These are phyloP conservation scores for Chaetomium olivaceum DNA, from an alignment of 2,329 filamentous ascomycete species.

Conservation along the genomic window DNA sequence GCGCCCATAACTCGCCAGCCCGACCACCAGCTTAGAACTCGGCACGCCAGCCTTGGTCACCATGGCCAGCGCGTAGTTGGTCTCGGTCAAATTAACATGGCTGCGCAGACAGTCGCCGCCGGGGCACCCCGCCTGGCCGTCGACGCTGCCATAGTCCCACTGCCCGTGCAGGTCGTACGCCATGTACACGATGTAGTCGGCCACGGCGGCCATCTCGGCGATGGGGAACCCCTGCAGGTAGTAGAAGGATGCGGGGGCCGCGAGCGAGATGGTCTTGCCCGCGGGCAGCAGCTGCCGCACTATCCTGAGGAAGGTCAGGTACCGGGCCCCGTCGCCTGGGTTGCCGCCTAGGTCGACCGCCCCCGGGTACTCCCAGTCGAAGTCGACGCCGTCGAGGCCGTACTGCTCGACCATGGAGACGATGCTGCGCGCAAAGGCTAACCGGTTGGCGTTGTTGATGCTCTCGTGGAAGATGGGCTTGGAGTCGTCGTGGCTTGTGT, in stretches of 20 bases:
- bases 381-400: constrained; percentile 44
- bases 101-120: constrained; percentile 30
- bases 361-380: constrained; percentile 45
- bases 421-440: constrained; percentile 40
- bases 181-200: constrained; percentile 43
- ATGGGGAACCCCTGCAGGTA: constrained; percentile 38
- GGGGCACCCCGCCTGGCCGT: constrained; percentile 31
- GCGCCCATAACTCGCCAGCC: constrained; percentile 28
- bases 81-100: constrained; percentile 24
- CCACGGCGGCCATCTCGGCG: constrained; percentile 25
- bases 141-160: constrained; percentile 36
- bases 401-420: constrained; percentile 43
- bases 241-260: constrained; percentile 35
- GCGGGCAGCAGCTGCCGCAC: constrained; percentile 3
- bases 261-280: constrained; percentile 26
- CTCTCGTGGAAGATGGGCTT: constrained; percentile 22
- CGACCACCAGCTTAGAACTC: constrained; percentile 25
- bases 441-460: constrained; percentile 9
- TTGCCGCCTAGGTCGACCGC: constrained; percentile 36
- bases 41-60: constrained; percentile 30
- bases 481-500: constrained; percentile 7
- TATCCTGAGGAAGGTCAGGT: constrained; percentile 37
- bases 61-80: constrained; percentile 19
- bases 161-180: constrained; percentile 41
- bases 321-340: constrained; percentile 36